These are phyloP conservation scores for Elongisporangium anandrum DNA, from an alignment of 352 stramenopile genomes.

Conservation along the genomic window DNA sequence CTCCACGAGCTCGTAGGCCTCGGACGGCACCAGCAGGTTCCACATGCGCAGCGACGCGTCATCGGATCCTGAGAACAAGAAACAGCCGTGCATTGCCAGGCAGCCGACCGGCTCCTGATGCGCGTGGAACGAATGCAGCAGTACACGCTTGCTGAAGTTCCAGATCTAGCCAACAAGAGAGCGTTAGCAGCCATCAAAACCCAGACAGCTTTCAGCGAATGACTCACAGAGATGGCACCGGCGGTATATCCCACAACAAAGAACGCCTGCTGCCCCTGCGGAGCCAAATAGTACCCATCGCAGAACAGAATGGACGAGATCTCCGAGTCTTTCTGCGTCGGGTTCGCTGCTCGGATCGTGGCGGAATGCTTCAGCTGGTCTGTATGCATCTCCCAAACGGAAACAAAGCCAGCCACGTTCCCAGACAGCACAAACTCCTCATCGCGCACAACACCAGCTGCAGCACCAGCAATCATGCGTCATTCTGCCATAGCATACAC, in stretches of 20 bases:
- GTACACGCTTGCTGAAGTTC: conserved; percentile 38
- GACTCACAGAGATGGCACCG: conserved; percentile 39
- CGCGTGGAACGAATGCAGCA: conserved; percentile 43
- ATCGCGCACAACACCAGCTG: conserved; percentile 42
- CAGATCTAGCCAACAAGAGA: conserved; percentile 34
- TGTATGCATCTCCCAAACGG: conserved; percentile 47
- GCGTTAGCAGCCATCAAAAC: neutral
- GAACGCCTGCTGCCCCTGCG: conserved; percentile 37
- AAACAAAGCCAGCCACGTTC: conserved; percentile 40
- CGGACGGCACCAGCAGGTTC: conserved; percentile 43
- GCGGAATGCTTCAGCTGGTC: conserved; percentile 22
- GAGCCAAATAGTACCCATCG: conserved; percentile 33
- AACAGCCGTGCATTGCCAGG: conserved; percentile 56
- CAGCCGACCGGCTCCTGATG: conserved; percentile 48
- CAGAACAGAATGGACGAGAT: conserved; percentile 51
- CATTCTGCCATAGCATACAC: too few relatives aligned
- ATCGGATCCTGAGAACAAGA: conserved; percentile 77
- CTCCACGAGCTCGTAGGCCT: conserved; percentile 53
- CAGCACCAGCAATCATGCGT: neutral
- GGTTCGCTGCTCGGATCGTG: conserved; percentile 5
- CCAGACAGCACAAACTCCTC: conserved; percentile 59
- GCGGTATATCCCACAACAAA: conserved; percentile 48
- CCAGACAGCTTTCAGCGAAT: neutral
- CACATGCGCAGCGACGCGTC: conserved; percentile 59
- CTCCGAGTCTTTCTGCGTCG: conserved; percentile 34